Evolutionary conservation across 495 filamentous ascomycete species (phyloP), one percentile per base, ranked within the genome.

Genomic region (Hypoxylon cercidicola): DNA sequence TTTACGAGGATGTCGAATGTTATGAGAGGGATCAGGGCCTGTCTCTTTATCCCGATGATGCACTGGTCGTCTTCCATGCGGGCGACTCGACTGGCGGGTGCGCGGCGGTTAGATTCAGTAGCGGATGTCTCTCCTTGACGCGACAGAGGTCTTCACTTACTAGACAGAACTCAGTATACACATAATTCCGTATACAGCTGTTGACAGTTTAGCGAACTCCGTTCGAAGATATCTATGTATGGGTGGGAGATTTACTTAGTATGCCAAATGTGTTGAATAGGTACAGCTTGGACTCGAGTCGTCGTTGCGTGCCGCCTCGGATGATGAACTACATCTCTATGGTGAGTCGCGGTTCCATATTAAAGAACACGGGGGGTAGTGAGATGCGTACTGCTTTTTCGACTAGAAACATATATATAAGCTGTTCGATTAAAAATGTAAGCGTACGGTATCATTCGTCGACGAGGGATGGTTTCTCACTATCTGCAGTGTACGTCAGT

Each of bases 231-330:
- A 37, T 19, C 19, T 25, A 32, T 41, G 1, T 16, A n/a, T 32
- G 3, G 1, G 15, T 19, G 21, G 41, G 25, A 30, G 8, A 44
- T 75, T 54, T 55, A 83, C 82, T 71, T 4, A 84, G 73, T 77
- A 84, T 80, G 30, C 81, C 83, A 35, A 84, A 81, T 6, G 77
- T 75, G 64, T 85, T 86, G 68, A 83, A 81, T 3, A 84, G 57
- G 50, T 82, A 86, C 0, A 84, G 63, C 55, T 73, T 81, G 37
- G 81, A 81, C n/a, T 76, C 76, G 40, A 83, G 11, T 30, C 82
- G 77, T 37, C 71, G 76, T 58, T 75, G 75, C 35, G 72, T 60
- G 39, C 75, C 75, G 34, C 72, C 73, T 18, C 79, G 76, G 16
- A 84, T 79, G 23, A 83, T 80, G 60, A 80, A 79, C 82, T 86